Evolutionary conservation across 2,329 filamentous ascomycete species (phyloP).

Genomic region (Dothiorella sarmentorum): DNA sequence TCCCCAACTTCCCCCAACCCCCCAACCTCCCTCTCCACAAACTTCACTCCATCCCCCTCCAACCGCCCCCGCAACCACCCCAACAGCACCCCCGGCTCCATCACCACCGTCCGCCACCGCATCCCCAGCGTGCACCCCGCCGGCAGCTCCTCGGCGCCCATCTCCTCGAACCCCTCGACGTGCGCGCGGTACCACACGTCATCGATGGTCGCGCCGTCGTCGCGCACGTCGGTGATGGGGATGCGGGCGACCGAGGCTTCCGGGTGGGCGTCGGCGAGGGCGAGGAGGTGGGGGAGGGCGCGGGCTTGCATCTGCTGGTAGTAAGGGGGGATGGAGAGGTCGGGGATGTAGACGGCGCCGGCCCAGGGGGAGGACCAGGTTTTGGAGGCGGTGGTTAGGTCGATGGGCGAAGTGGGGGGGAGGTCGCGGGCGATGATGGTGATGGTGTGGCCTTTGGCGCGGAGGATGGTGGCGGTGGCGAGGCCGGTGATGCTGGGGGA

Average conservation of each 20-base stretch:
- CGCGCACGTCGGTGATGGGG: conserved; percentile 19
- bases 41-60: conserved; percentile 25
- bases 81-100: conserved; percentile 26
- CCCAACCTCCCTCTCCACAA: conserved; percentile 22
- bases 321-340: conserved; percentile 19
- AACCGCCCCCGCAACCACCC: conserved; percentile 25
- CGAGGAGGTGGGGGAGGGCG: conserved; percentile 19
- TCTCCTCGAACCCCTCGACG: conserved; percentile 19
- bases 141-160: conserved; percentile 20
- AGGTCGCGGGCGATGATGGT: conserved; percentile 35
- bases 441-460: conserved; percentile 25
- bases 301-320: conserved; percentile 30
- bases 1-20: conserved; percentile 23
- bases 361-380: conserved; percentile 37
- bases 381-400: conserved; percentile 27
- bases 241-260: conserved; percentile 21
- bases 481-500: conserved; percentile 24
- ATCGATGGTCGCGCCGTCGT: conserved; percentile 13
- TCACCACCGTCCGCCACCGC: conserved; percentile 23
- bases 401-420: background rate
- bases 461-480: conserved; percentile 30
- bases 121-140: conserved; percentile 22
- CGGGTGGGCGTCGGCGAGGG: conserved; percentile 19
- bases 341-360: conserved; percentile 31
- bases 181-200: conserved; percentile 18